These are phyloP conservation scores for Akanthomyces dipterigenus DNA, from an alignment of 2,329 filamentous ascomycete species.

Conservation along the genomic window DNA sequence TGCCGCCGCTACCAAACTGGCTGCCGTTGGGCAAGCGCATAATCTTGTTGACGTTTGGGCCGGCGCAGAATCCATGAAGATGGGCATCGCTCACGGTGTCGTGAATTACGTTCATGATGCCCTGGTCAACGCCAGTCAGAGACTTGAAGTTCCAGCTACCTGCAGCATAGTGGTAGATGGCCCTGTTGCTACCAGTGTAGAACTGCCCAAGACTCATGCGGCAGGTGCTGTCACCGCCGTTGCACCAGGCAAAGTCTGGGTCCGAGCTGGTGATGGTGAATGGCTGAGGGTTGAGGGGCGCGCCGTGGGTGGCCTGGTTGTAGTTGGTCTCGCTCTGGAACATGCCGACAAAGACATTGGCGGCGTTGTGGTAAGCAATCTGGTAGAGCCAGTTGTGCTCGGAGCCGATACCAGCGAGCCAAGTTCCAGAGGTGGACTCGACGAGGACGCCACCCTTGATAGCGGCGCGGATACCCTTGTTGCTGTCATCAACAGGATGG, in stretches of 20 bases:
- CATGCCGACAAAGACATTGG: slow-evolving; percentile 43
- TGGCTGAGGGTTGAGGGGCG: slow-evolving; percentile 29
- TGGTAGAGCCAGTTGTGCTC: slow-evolving; percentile 56
- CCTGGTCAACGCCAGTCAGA: slow-evolving; percentile 14
- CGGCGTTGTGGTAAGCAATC: slow-evolving; percentile 43
- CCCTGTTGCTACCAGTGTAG: slow-evolving; percentile 26
- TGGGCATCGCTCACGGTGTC: slow-evolving; percentile 10
- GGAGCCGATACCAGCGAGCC: slow-evolving; percentile 40
- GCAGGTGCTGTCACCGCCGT: slow-evolving; percentile 27
- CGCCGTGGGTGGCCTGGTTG: slow-evolving; percentile 26
- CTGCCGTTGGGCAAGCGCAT: slow-evolving; percentile 14
- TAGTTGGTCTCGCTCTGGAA: slow-evolving; percentile 49
- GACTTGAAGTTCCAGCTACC: slow-evolving; percentile 8
- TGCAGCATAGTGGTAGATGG: slow-evolving; percentile 6
- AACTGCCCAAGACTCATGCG: slow-evolving; percentile 37
- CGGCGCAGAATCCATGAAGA: slow-evolving; percentile 14
- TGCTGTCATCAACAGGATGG: slow-evolving; percentile 41
- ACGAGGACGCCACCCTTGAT: slow-evolving; percentile 42
- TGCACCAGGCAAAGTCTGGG: slow-evolving; percentile 36
- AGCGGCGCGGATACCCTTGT: slow-evolving; percentile 39
- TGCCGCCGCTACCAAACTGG: slow-evolving; percentile 14
- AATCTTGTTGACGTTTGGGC: slow-evolving; percentile 12
- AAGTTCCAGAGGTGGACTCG: slow-evolving; percentile 41
- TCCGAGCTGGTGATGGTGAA: slow-evolving; percentile 33
- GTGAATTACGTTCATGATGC: slow-evolving; percentile 17